These are phyloP conservation scores for Byssochlamys sp. DNA, from an alignment of 2,329 filamentous ascomycete species.

Conservation along the genomic window DNA sequence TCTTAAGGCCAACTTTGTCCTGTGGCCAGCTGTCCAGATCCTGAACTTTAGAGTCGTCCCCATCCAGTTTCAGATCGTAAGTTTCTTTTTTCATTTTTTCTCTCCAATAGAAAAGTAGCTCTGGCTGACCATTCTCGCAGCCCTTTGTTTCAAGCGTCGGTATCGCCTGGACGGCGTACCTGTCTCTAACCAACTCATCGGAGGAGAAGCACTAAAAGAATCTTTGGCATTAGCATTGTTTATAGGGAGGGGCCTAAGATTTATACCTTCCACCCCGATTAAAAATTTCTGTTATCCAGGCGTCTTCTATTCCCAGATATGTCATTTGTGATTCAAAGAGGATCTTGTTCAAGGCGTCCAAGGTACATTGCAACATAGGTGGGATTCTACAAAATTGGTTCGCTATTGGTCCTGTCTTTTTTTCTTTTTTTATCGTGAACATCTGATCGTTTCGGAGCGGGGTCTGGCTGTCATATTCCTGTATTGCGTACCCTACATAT, in stretches of 20 bases:
- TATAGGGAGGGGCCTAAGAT: neutral
- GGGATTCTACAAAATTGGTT: neutral
- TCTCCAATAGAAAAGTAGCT: neutral
- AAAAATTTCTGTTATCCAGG: neutral
- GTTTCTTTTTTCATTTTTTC: constrained; percentile 33
- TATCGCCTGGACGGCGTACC: constrained; percentile 95
- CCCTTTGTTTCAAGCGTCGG: constrained; percentile 91
- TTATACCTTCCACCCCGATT: neutral
- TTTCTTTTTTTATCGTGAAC: neutral
- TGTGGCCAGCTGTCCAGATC: constrained; percentile 93
- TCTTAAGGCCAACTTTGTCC: constrained; percentile 85
- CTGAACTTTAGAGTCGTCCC: constrained; percentile 95
- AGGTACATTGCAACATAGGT: neutral
- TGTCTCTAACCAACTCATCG: constrained; percentile 80
- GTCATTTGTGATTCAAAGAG: neutral
- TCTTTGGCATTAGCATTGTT: neutral
- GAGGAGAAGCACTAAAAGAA: constrained; percentile 39
- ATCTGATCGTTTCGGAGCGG: neutral
- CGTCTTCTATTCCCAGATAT: neutral
- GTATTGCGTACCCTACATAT: neutral
- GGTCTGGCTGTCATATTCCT: neutral
- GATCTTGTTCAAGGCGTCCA: neutral
- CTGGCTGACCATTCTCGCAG: constrained; percentile 39
- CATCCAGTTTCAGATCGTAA: constrained; percentile 88
- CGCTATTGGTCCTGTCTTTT: neutral